Base-by-base conservation (phyloP, 257 asterid genomes). In the Ilex aquifolium region DNA sequence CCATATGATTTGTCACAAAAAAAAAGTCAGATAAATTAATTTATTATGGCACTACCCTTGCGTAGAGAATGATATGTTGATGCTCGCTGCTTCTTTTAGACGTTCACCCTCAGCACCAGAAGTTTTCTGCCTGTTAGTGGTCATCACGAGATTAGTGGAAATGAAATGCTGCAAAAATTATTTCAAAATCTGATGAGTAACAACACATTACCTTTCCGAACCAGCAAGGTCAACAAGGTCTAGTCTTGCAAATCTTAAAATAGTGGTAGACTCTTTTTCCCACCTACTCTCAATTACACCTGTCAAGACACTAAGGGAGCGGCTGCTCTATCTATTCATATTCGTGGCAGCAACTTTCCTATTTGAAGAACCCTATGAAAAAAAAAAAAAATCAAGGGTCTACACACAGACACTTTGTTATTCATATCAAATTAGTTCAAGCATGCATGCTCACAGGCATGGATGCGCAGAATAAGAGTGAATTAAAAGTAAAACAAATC, bases 41-140 rank as follows among this genome's bases (percentile, higher is more conserved):
- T 56, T 39, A 57, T 40, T 59, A 49, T 44, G 49, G 60, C 62
- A 61, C 32, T 89, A 92, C 99, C 99, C 99, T 10, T 89, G 81
- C 6, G 95, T 87, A 39, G 99, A 92, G 67, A 92, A 62, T 48
- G 99, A 92, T 81, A 78, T 87, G 69, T 92, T 92, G 75, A 92
- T 89, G 68, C 70, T 89, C 61, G 96, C 95, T 57, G 99, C 97
- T 82, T 92, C 99, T 73, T 87, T 92, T 64, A 92, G 70, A 52
- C 99, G 97, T 72, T 92, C 97, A 59, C 99, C 99, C 77, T 92
- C 99, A 66, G 97, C 99, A 59, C 97, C 97, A 66, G 97, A 92
- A 60, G 91, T 67, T 80, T 92, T 92, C 77, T 89, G 97, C 77
- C 99, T 92, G 88, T 70, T 65, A 57, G 57, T 57, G 57, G 65